Conservation (phyloP, 179 eudicot species). For the Actinidia arguta region DNA sequence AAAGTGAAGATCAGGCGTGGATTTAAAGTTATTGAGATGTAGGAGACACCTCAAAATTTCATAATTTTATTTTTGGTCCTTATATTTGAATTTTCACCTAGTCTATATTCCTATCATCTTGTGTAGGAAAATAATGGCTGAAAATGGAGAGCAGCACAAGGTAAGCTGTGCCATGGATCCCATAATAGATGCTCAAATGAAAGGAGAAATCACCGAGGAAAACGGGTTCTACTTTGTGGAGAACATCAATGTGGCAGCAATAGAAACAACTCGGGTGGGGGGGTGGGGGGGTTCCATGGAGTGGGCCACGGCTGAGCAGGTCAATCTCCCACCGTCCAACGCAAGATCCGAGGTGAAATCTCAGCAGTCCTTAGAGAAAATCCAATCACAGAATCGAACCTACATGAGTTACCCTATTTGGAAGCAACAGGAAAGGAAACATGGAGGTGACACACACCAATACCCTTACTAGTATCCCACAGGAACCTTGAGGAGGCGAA, state of each 20-base stretch:
- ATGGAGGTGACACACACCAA: slow-evolving; percentile 54
- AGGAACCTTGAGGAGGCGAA: slow-evolving; percentile 64
- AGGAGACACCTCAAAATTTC: too few relatives aligned
- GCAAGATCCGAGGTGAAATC: slow-evolving; percentile 61
- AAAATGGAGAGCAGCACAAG: slow-evolving; percentile 44
- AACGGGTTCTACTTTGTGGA: slow-evolving; percentile 76
- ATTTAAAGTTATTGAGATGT: too few relatives aligned
- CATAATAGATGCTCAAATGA: slow-evolving; percentile 65
- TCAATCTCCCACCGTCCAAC: slow-evolving; percentile 65
- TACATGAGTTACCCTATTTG: slow-evolving; percentile 51
- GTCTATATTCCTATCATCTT: not conserved
- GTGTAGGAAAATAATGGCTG: slow-evolving; percentile 53
- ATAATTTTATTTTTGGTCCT: too few relatives aligned
- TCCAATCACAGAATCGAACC: slow-evolving; percentile 50
- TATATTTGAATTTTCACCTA: not conserved
- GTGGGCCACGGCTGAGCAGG: slow-evolving; percentile 85
- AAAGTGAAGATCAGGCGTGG: too few relatives aligned
- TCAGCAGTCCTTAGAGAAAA: slow-evolving; percentile 34
- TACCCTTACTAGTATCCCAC: slow-evolving; percentile 61
- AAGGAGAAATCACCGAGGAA: slow-evolving; percentile 70
- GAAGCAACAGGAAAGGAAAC: slow-evolving; percentile 57
- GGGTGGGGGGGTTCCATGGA: too few relatives aligned
- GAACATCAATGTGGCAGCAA: slow-evolving; percentile 77
- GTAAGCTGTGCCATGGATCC: slow-evolving; percentile 75
- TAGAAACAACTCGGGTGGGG: slow-evolving; percentile 80